Percentiles rank a stretch among this genome's conserved stretches.
phyloP scores from a whole-genome alignment of 2,329 filamentous ascomycete species.

The Lachnellula hyalina region DNA sequence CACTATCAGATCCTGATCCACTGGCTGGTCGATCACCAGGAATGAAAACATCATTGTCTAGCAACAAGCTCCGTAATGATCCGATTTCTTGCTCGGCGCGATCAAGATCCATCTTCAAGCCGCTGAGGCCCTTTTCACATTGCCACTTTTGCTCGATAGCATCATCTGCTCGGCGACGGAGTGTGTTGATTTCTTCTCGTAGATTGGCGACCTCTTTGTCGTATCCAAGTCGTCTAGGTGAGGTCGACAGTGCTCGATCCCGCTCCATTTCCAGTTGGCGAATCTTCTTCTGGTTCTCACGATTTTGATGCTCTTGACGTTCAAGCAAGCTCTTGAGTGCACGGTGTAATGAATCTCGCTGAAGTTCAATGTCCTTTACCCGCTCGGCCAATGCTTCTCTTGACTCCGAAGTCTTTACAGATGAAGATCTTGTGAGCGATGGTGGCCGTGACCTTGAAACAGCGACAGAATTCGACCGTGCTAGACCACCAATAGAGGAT shows the following conservation, averaged over 20 bases:
- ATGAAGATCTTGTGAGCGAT: constrained; percentile 53
- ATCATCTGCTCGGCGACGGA: constrained; percentile 85
- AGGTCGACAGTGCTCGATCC: constrained; percentile 62
- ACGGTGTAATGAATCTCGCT: constrained; percentile 85
- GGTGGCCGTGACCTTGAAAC: constrained; percentile 27
- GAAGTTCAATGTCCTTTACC: constrained; percentile 87
- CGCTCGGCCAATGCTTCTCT: constrained; percentile 69
- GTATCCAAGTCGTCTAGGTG: constrained; percentile 72
- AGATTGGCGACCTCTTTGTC: constrained; percentile 76
- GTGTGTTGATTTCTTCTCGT: constrained; percentile 75
- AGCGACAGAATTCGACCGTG: constrained; percentile 63
- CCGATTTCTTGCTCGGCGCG: constrained; percentile 89
- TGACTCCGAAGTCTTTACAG: constrained; percentile 41
- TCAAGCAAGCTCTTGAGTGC: constrained; percentile 81
- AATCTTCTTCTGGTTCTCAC: constrained; percentile 78
- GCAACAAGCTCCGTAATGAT: constrained; percentile 71
- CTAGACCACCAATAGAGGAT: constrained; percentile 41
- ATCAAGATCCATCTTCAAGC: constrained; percentile 94
- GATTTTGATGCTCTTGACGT: constrained; percentile 78
- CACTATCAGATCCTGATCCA: constrained; percentile 33
- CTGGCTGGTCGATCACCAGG: constrained; percentile 50
- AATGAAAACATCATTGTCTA: constrained; percentile 76
- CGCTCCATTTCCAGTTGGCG: constrained; percentile 71
- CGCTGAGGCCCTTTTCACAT: constrained; percentile 82
- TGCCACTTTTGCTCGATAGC: constrained; percentile 95